Percentiles rank a stretch among this genome's conserved stretches.
phyloP scores from a whole-genome alignment of 2,329 filamentous ascomycete species.

The Fusarium odoratissimum region DNA sequence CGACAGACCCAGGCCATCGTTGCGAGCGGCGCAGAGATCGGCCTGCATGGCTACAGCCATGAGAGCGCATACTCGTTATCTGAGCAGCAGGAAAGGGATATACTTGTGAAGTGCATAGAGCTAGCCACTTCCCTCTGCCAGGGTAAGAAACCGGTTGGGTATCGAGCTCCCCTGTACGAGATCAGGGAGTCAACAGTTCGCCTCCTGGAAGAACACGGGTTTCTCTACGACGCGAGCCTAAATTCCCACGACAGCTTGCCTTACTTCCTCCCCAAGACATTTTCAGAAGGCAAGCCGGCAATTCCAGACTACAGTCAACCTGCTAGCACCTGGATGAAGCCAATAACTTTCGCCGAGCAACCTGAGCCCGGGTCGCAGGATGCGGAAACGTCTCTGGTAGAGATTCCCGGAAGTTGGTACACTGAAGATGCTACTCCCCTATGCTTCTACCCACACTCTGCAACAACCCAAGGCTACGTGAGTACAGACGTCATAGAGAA shows the following conservation, averaged over 20 bases:
- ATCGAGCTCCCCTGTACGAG: neutral
- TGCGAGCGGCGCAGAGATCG: neutral
- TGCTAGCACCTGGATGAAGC: neutral
- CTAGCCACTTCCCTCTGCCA: neutral
- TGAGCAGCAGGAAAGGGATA: neutral
- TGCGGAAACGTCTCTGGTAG: fast-evolving
- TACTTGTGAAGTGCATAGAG: neutral
- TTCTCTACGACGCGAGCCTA: neutral
- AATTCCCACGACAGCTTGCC: neutral
- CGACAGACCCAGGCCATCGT: neutral
- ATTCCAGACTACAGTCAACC: neutral
- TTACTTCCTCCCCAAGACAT: neutral
- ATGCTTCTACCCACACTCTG: neutral
- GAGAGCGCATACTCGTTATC: neutral
- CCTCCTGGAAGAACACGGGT: fast-evolving
- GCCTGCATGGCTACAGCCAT: neutral
- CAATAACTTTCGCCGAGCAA: fast-evolving
- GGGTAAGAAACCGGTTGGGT: neutral
- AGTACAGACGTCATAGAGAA: neutral
- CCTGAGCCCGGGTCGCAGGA: fast-evolving
- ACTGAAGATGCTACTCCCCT: neutral
- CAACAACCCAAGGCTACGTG: neutral
- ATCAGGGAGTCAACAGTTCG: neutral
- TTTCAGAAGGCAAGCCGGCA: fast-evolving
- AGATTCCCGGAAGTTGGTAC: conserved; percentile 1